Conservation (phyloP, 2,329 filamentous ascomycete species). For the Helminthosporium solani region DNA sequence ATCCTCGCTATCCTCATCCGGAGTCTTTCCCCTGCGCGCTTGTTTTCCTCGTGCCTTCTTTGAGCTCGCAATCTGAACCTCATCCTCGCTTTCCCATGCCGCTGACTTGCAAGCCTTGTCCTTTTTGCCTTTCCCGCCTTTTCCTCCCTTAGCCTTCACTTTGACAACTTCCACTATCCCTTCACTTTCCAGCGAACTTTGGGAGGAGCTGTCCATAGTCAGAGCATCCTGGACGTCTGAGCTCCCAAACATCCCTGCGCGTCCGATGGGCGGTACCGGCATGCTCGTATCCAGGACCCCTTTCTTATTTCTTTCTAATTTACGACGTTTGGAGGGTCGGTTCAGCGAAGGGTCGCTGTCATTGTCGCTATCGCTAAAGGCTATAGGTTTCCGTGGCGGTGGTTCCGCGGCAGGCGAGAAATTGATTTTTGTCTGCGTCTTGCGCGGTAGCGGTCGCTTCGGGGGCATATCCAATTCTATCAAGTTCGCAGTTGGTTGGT, state of each 20-base stretch:
- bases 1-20: constrained; percentile 2
- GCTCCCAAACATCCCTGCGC: constrained; percentile 28
- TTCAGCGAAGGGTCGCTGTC: constrained; percentile 19
- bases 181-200: constrained; percentile 5
- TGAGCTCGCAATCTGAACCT: not conserved
- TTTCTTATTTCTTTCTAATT: constrained; percentile 17
- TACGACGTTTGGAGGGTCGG: constrained; percentile 27
- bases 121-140: not conserved
- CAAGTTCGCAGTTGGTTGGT: not conserved
- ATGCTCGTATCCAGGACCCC: constrained; percentile 20
- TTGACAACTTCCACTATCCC: not conserved
- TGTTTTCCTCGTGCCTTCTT: constrained; percentile 7
- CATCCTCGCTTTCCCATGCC: constrained; percentile 3
- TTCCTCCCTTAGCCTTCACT: not conserved
- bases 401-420: constrained; percentile 47
- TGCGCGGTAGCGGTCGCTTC: constrained; percentile 24
- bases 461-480: constrained; percentile 18
- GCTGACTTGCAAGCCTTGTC: not conserved
- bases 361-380: constrained; percentile 18
- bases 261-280: constrained; percentile 15
- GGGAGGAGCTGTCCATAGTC: constrained; percentile 8
- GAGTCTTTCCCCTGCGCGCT: constrained; percentile 6
- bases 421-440: constrained; percentile 45
- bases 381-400: constrained; percentile 38
- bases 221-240: constrained; percentile 15